Base-by-base conservation (phyloP, 805 yeast genomes). In the Ogataea methylovora region DNA sequence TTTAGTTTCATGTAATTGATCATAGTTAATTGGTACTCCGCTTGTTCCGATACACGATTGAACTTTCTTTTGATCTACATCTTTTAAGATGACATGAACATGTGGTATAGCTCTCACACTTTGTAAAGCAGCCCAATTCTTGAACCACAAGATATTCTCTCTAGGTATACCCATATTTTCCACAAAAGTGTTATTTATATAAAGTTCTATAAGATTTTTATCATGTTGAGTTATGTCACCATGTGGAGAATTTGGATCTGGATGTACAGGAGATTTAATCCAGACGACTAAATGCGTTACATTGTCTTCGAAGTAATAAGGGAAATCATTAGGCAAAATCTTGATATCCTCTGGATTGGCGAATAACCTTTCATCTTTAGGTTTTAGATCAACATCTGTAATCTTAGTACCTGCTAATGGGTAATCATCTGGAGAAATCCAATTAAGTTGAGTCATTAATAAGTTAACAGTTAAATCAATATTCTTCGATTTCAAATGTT, bases 91-190 rank as follows among this genome's bases (percentile, higher is more conserved):
- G 2, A 81, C 71, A 54, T 82, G 92, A n/a, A 81, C 58, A 49
- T 82, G 92, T 17, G 86, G 79, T 24, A 82, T 60, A 21, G 72
- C 65, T 42, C 63, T 68, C 5, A 83, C 79, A 50, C 86, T 79
- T 51, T 83, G 92, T 27, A 83, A 52, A 6, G 69, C 64, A 7
- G 79, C 70, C 73, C 83, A 81, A 50, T 83, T 83, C 43, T 81
- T 68, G 54, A 82, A 83, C 90, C 90, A 82, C 2, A 65, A 50
- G 29, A 71, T 45, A 26, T 71, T 56, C 4, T 65, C 59, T 19
- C 61, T 46, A 7, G 55, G 46, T 12, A 63, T 49, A 8, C 65
- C 69, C 26, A 73, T 56, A 22, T 59, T 57, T 20, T 63, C 53
- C n/a, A 65, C 57, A 37, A 81, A 70, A 4, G 79, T 76, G 32